Evolutionary conservation across 1,284 basidiomycete genomes (phyloP), one percentile per base, ranked within the genome.

Genomic region (Limonomyces culmigenus): DNA sequence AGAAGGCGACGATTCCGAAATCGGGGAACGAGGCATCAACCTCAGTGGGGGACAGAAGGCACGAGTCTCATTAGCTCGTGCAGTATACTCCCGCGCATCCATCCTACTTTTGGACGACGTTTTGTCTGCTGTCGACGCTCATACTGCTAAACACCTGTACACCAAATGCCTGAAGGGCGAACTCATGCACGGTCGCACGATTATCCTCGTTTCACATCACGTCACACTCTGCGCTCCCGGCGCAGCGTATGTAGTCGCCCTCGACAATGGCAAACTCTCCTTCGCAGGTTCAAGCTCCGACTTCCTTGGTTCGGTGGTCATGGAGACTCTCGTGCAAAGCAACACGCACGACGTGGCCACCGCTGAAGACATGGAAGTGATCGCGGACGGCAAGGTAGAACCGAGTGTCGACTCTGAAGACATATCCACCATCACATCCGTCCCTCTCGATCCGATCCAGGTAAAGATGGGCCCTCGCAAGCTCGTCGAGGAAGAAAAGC

Each of bases 31-130:
- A 33, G 80, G 80, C 19, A 77, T 89, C 15, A 91, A 89, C 53
- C 58, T 93, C 20, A 88, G 83, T 16, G 93, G 93, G 39, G 93
- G 93, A 19, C 93, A 98, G 53, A 96, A 97, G 49, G 89, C 89
- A 21, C 67, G 93, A 61, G 85, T 75, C 2, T 70, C 86, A 0
- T 65, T 93, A 5, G 92, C 92, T 16, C 76, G 93, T 38, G 92
- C 93, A 1, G 75, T 97, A 18, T 98, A 97, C 56, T 92, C 86
- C 36, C 68, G 87, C 19, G 92, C 93, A 6, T 78, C 79, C 0
- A 62, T 84, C 17, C 58, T 97, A 1, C 63, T 95, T 32, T 60
- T 97, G 29, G 93, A 98, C 47, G 93, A 98, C 48, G 85, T 92
- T 37, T 61, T 86, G 20, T 83, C 80, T 29, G 72, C 71, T 21